These are phyloP conservation scores for Dendrobium catenatum DNA, from an alignment of 106 monocot genomes.

Conservation along the genomic window DNA sequence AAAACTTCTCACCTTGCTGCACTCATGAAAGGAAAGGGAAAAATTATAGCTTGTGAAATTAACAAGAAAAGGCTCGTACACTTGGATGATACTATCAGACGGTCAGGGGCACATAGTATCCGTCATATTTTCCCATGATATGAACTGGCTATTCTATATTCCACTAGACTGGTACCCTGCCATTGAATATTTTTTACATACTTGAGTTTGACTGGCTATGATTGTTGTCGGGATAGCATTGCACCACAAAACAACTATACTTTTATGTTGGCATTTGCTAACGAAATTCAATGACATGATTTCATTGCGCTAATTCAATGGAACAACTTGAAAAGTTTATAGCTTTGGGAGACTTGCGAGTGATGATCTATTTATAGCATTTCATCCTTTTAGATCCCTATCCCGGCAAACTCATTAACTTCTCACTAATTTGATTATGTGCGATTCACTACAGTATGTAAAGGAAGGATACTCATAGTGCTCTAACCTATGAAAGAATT, in stretches of 20 bases:
- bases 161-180: not conserved
- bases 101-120: constrained; percentile 91
- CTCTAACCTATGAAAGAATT: too few species aligned
- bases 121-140: constrained; percentile 13
- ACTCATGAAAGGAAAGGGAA: constrained; percentile 77
- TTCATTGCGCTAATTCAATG: too few species aligned
- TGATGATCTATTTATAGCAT: too few species aligned
- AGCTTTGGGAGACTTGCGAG: too few species aligned
- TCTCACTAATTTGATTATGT: too few species aligned
- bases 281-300: not conserved
- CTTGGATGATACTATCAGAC: constrained; percentile 52
- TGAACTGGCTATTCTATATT: not conserved
- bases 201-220: not conserved
- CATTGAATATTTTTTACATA: not conserved
- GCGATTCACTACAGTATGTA: too few species aligned
- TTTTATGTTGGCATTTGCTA: not conserved
- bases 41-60: constrained; percentile 82
- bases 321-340: too few species aligned
- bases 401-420: too few species aligned
- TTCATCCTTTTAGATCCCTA: too few species aligned
- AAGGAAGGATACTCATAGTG: too few species aligned
- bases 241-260: not conserved
- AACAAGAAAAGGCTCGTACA: constrained; percentile 45
- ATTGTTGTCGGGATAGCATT: not conserved
- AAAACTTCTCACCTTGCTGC: constrained; percentile 94